Percentiles rank a stretch among this genome's conserved stretches.
Conservation (phyloP, 768 basidiomycete genomes). For the Scleroderma citrinum region DNA sequence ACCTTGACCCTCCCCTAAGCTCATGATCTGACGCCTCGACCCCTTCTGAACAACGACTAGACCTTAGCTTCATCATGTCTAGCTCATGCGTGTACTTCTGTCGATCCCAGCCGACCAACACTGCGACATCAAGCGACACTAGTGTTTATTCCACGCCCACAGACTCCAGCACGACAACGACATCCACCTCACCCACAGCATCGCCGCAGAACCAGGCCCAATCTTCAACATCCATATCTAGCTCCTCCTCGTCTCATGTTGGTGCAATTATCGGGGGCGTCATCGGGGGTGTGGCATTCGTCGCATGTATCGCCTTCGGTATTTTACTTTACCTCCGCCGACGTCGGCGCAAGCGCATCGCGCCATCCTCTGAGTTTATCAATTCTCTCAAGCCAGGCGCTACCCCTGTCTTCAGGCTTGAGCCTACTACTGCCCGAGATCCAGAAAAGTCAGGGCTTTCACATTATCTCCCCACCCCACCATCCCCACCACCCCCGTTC, state of each 20-base stretch:
- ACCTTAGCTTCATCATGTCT: neutral
- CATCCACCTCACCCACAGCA: neutral
- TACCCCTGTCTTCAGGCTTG: conserved; percentile 24
- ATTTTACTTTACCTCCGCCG: conserved; percentile 38
- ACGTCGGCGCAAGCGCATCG: conserved; percentile 35
- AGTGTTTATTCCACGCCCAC: too few relatives aligned
- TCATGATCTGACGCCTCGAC: neutral
- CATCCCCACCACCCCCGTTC: conserved; percentile 8
- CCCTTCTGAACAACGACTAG: neutral
- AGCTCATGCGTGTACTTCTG: neutral
- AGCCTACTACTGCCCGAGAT: conserved; percentile 12
- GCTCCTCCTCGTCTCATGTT: conserved; percentile 15
- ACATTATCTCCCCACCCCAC: conserved; percentile 1
- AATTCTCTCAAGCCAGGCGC: conserved; percentile 20
- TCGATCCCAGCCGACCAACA: too few relatives aligned
- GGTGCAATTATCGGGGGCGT: conserved; percentile 52
- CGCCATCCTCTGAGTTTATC: conserved; percentile 59
- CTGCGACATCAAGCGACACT: neutral
- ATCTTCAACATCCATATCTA: conserved; percentile 1
- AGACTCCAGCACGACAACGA: too few relatives aligned
- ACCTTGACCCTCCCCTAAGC: neutral
- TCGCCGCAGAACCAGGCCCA: neutral
- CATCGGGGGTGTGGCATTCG: conserved; percentile 41
- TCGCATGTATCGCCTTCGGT: conserved; percentile 30
- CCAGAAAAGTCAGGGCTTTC: conserved; percentile 13